These are phyloP conservation scores for Aspergillus baeticus DNA, from an alignment of 495 filamentous ascomycete species.

Conservation along the genomic window DNA sequence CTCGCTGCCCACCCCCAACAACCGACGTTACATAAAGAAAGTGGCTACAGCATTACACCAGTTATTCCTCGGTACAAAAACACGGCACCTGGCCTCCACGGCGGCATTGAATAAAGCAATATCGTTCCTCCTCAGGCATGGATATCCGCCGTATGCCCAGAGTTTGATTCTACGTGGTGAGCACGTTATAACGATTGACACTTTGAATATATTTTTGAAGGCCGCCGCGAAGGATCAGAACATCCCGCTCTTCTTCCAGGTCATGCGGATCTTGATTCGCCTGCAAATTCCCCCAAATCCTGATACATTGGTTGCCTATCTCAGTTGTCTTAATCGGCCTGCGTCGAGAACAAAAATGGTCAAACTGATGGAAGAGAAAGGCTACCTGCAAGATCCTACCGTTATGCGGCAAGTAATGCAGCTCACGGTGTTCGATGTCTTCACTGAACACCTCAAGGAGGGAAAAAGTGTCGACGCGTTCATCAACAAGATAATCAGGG, in stretches of 20 bases:
- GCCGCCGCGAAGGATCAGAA: conserved; percentile 36
- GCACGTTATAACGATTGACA: conserved; percentile 38
- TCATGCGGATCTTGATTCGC: conserved; percentile 35
- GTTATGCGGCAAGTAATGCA: conserved; percentile 27
- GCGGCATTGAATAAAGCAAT: conserved; percentile 42
- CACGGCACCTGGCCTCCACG: conserved; percentile 33
- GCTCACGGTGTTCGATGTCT: conserved; percentile 32
- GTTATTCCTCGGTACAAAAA: conserved; percentile 25
- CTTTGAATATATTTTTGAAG: conserved; percentile 45
- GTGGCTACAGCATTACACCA: conserved; percentile 19
- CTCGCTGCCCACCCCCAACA: neutral
- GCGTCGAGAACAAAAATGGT: conserved; percentile 32
- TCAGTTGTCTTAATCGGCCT: conserved; percentile 32
- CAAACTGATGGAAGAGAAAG: conserved; percentile 33
- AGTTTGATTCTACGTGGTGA: conserved; percentile 30
- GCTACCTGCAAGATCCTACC: conserved; percentile 25
- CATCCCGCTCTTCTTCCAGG: conserved; percentile 27
- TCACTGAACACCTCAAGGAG: conserved; percentile 32
- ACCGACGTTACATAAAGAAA: conserved; percentile 9
- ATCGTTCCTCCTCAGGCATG: conserved; percentile 33
- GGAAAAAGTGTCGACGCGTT: conserved; percentile 36
- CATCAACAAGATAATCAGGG: conserved; percentile 29
- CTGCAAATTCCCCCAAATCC: conserved; percentile 37
- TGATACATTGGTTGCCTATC: conserved; percentile 44
- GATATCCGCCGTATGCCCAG: conserved; percentile 27